A percentile compares a stretch with the other conserved stretches of the same genome.
Conservation (phyloP, 2,329 filamentous ascomycete genomes). For the Fusarium phyllophilum region DNA sequence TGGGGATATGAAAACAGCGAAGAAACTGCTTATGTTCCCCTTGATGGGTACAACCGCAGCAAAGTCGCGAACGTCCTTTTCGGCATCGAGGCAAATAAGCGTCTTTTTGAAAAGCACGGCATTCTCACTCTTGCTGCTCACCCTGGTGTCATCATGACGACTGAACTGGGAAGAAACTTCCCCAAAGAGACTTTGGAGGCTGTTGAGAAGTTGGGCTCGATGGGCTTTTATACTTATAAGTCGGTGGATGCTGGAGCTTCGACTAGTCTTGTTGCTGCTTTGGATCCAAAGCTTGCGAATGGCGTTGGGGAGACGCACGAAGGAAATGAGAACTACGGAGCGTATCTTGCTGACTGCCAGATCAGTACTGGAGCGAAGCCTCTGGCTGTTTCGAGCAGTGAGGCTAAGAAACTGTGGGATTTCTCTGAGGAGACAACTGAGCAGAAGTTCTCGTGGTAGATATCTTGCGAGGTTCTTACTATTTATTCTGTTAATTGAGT, state of each 20-base stretch:
- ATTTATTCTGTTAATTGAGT: accelerated
- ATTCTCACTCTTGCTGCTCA: not conserved
- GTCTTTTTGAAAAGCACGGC: not conserved
- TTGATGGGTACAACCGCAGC: not conserved
- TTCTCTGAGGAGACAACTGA: conserved; percentile 9
- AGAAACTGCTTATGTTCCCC: not conserved
- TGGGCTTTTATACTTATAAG: not conserved
- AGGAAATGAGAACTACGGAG: not conserved
- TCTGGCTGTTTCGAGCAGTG: conserved; percentile 2
- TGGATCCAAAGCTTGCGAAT: not conserved
- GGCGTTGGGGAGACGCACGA: not conserved
- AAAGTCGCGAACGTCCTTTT: conserved; percentile 17
- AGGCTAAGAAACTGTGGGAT: conserved; percentile 11
- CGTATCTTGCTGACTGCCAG: conserved; percentile 1
- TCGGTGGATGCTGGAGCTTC: not conserved
- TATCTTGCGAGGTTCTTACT: accelerated
- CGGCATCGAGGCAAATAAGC: conserved; percentile 2
- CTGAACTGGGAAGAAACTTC: not conserved
- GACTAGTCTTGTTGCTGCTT: conserved; percentile 4
- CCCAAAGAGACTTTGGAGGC: not conserved
- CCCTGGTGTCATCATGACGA: not conserved
- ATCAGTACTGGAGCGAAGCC: not conserved
- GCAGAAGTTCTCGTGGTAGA: not conserved
- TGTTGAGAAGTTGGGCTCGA: not conserved
- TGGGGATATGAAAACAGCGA: conserved; percentile 4